Conservation (phyloP, 148 eudicot species). For the Vaccinium vitisidaea region DNA sequence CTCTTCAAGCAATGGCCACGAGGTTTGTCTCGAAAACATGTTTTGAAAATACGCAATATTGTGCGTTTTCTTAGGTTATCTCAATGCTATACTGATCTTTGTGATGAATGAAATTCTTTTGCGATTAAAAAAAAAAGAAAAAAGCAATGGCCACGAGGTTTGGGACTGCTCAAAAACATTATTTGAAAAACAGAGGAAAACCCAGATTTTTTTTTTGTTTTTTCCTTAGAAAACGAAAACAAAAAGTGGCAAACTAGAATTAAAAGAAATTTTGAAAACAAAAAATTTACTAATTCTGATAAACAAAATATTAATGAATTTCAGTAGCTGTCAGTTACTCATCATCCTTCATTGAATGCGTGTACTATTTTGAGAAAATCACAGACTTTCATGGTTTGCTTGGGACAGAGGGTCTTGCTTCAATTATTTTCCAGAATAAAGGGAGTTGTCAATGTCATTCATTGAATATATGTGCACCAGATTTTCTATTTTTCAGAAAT, state of each 20-base stretch:
- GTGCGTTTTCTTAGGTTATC: too few relatives aligned
- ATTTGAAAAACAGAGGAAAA: background rate
- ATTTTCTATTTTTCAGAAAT: background rate
- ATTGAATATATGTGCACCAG: background rate
- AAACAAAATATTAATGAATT: background rate
- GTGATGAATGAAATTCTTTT: too few relatives aligned
- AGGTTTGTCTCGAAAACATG: constrained; percentile 39
- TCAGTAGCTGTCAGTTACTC: constrained; percentile 26
- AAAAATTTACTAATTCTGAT: background rate
- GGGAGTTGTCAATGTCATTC: background rate
- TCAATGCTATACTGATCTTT: too few relatives aligned
- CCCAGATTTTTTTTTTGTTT: background rate
- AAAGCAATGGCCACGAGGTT: too few relatives aligned
- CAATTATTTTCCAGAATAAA: background rate
- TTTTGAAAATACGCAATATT: background rate
- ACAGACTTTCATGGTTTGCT: constrained; percentile 27
- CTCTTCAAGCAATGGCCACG: constrained; percentile 66
- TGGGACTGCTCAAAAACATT: too few relatives aligned
- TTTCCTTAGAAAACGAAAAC: too few relatives aligned
- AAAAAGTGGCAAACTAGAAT: background rate
- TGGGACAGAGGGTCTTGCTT: background rate
- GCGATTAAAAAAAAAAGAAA: background rate
- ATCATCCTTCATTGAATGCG: constrained; percentile 25
- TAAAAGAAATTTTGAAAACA: background rate
- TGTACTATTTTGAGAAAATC: constrained; percentile 28